phyloP scores from a whole-genome alignment of 371 early-diverging fungal genomes.

The Mucor mucedo region DNA sequence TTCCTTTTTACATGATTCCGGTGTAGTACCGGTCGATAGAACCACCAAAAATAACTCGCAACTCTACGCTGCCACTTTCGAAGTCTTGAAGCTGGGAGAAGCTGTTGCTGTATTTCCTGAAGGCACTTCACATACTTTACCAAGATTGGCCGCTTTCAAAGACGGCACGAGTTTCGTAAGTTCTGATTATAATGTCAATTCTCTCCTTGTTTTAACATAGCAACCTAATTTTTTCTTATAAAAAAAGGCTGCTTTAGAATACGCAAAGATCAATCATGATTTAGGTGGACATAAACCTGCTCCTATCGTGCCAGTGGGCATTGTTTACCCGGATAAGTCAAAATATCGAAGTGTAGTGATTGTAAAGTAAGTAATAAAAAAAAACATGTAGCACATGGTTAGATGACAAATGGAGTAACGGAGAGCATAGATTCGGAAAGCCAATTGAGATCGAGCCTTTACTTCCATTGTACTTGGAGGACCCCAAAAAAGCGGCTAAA shows the following conservation, averaged over 20 bases:
- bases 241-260: conserved; percentile 54
- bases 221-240: background rate
- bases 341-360: conserved; percentile 61
- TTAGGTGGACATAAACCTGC: conserved; percentile 36
- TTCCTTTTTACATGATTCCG: conserved; percentile 46
- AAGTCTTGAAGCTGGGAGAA: conserved; percentile 53
- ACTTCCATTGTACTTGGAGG: conserved; percentile 46
- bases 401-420: background rate
- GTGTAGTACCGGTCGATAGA: conserved; percentile 65
- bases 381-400: background rate
- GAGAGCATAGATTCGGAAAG: conserved; percentile 47
- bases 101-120: conserved; percentile 65
- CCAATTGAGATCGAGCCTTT: conserved; percentile 57
- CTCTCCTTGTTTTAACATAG: background rate
- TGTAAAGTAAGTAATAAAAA: conserved; percentile 44
- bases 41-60: conserved; percentile 57
- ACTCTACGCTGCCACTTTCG: conserved; percentile 54
- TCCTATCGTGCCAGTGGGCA: conserved; percentile 56
- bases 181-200: background rate
- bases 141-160: conserved; percentile 47
- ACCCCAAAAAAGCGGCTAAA: conserved; percentile 57
- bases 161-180: conserved; percentile 59
- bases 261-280: conserved; percentile 45
- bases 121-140: conserved; percentile 60
- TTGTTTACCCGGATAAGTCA: conserved; percentile 62